Evolutionary conservation across 2,329 filamentous ascomycete species (phyloP), one percentile per base, ranked within the genome.

Genomic region (Ophiostoma ulmi): DNA sequence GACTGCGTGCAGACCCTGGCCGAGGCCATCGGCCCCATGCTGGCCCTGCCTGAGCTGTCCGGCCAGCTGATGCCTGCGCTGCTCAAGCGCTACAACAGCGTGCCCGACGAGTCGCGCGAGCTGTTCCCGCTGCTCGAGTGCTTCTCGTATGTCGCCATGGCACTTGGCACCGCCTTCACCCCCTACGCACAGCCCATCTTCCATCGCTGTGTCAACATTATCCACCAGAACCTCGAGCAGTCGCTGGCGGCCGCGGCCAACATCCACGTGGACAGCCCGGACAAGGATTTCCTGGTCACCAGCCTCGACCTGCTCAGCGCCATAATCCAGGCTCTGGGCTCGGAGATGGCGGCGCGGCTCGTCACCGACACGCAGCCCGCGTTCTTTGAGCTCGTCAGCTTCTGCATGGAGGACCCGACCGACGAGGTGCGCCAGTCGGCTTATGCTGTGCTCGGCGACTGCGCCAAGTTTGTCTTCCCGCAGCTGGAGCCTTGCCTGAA

Each of bases 1-100:
- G 95, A 99, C 81, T 98, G 95, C 79, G 92, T 99, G 44, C 95
- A 99, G 81, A 99, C 95, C 0, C 84, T 99, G 71, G 95, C 95
- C 3, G 95, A 99, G 79, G 91, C 93, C 77, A 91, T 98, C 70
- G 93, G 93, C 13, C 88, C 90, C 7, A 88, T 91, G 44, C 84
- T 99, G 74, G 91, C 93, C n/a, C 85, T 88, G 73, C 91, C 91
- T 7, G 87, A 94, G 69, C 86, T 97, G n/a, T 89, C 94, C 58
- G 87, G 91, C 73, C 86, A 93, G 75, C 85, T 99, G 72, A 98
- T 99, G 94, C 94, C 95, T 35, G 92, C 93, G 14, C 85, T 99
- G 65, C 94, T 97, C 74, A 85, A 90, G 73, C 87, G 95, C 72
- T 99, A 95, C 88, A 90, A 93, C 78, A 90, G 89, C 77, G 91